Conservation (phyloP, 192 early-diverging fungal species). For the Podila horticola region DNA sequence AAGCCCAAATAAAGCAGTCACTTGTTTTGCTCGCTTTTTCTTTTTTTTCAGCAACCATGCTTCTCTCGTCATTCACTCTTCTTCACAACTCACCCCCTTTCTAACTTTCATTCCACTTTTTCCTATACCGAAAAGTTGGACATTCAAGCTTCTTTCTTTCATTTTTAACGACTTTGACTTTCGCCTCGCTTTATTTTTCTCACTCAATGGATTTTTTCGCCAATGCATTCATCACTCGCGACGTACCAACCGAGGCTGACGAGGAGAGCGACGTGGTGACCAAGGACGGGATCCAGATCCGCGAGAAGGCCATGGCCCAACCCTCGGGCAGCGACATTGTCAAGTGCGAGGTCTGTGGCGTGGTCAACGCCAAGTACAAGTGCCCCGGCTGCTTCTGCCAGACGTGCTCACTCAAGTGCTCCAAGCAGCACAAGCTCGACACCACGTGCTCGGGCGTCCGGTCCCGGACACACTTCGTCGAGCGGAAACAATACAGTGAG, state of each 20-base stretch:
- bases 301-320: constrained; percentile 10
- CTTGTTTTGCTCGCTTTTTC: not conserved
- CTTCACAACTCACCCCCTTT: not conserved
- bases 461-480: constrained; percentile 69
- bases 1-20: constrained; percentile 1
- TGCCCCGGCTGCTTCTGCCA: constrained; percentile 73
- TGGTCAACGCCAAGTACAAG: constrained; percentile 65
- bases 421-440: constrained; percentile 69
- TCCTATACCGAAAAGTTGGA: not conserved
- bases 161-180: not conserved
- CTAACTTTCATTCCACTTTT: not conserved
- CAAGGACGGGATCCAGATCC: constrained; percentile 50
- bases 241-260: constrained; percentile 2
- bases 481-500: constrained; percentile 66
- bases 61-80: not conserved
- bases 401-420: constrained; percentile 75
- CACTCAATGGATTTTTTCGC: constrained; percentile 45
- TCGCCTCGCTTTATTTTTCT: not conserved
- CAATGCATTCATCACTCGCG: constrained; percentile 41
- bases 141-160: not conserved
- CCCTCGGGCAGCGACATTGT: constrained; percentile 22
- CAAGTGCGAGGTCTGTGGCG: constrained; percentile 61
- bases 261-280: constrained; percentile 17
- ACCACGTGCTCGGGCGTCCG: constrained; percentile 71
- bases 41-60: too few species aligned